phyloP scores from a whole-genome alignment of 2,329 filamentous ascomycete species.

The Zymoseptoria ardabiliae region DNA sequence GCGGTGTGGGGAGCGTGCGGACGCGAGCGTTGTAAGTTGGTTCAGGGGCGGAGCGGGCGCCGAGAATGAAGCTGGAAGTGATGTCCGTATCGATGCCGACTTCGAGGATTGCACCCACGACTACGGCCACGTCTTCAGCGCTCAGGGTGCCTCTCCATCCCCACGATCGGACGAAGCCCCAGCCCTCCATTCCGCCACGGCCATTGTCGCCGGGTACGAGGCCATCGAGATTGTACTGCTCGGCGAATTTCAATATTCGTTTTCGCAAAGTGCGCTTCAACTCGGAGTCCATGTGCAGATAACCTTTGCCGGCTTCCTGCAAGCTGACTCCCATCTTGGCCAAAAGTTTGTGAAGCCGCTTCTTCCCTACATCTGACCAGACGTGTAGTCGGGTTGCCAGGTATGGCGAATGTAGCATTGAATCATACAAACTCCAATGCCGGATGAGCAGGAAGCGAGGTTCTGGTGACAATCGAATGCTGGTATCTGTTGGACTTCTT shows the following conservation, averaged over 20 bases:
- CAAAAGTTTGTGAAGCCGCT: conserved; percentile 83
- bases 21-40: conserved; percentile 25
- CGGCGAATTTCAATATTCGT: conserved; percentile 83
- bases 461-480: conserved; percentile 87
- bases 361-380: conserved; percentile 84
- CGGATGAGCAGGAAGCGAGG: conserved; percentile 86
- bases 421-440: conserved; percentile 97
- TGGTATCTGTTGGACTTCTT: conserved; percentile 79
- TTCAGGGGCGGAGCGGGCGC: conserved; percentile 10
- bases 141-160: conserved; percentile 93
- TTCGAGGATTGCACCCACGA: conserved; percentile 86
- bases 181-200: conserved; percentile 70
- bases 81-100: conserved; percentile 50
- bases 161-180: conserved; percentile 97
- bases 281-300: conserved; percentile 98
- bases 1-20: conserved; percentile 27
- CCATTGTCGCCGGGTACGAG: conserved; percentile 73
- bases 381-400: conserved; percentile 86
- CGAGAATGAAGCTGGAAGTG: conserved; percentile 10
- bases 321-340: conserved; percentile 98
- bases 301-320: conserved; percentile 88
- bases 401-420: conserved; percentile 96
- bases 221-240: conserved; percentile 87
- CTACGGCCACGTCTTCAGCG: conserved; percentile 87
- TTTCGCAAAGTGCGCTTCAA: conserved; percentile 80